Evolutionary conservation across 192 early-diverging fungal genomes (phyloP).

Genomic region (Coemansia furcata): DNA sequence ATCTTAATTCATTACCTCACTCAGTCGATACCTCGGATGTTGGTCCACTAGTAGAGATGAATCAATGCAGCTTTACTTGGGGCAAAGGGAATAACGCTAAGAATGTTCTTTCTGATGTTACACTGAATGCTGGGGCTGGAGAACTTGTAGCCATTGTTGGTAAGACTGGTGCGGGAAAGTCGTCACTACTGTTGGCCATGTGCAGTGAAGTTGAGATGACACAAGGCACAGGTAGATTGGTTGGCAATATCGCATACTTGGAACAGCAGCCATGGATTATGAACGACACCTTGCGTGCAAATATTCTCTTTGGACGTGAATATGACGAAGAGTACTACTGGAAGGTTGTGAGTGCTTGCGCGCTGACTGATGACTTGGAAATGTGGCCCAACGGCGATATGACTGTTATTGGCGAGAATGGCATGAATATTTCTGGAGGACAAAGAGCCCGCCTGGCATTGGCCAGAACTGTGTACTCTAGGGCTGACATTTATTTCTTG

Average conservation of each 20-base stretch:
- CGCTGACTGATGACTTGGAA: conserved; percentile 63
- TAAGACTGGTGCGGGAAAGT: conserved; percentile 62
- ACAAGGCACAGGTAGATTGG: conserved; percentile 25
- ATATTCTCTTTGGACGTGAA: conserved; percentile 73
- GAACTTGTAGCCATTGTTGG: conserved; percentile 59
- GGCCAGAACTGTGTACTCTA: conserved; percentile 64
- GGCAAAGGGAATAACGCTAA: not conserved
- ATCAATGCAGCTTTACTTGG: conserved; percentile 18
- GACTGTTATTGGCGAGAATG: conserved; percentile 69
- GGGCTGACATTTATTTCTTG: conserved; percentile 66
- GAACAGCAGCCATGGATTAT: conserved; percentile 33
- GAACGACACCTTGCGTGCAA: conserved; percentile 65
- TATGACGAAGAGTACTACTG: conserved; percentile 60
- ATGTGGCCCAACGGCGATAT: conserved; percentile 61
- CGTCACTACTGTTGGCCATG: conserved; percentile 59
- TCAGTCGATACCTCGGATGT: not conserved
- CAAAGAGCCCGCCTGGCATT: conserved; percentile 67
- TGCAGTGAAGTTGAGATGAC: conserved; percentile 53
- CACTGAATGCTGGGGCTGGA: conserved; percentile 19
- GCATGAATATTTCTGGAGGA: conserved; percentile 72
- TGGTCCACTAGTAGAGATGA: conserved; percentile 4
- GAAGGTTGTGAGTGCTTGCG: conserved; percentile 60
- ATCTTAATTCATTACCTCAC: conserved; percentile 17
- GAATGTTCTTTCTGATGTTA: conserved; percentile 6
- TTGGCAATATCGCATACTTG: conserved; percentile 24